Conservation (phyloP, 345 rosid genomes). For the Hibiscus tridactylites region DNA sequence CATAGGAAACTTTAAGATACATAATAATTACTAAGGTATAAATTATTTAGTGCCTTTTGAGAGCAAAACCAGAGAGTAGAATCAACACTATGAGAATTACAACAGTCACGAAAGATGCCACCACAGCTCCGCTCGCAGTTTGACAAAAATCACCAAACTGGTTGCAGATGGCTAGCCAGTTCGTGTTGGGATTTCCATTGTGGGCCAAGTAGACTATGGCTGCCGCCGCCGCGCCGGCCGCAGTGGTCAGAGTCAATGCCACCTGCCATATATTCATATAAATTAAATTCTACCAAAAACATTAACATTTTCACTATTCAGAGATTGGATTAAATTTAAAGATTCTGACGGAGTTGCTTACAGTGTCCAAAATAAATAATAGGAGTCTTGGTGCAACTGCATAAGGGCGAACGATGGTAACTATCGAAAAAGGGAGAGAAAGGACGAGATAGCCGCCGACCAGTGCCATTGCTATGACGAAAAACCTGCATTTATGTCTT, state of each 20-base stretch:
- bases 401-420: conserved; percentile 64
- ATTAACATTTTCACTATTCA: neutral
- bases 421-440: conserved; percentile 73
- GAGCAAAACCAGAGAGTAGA: conserved; percentile 57
- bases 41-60: conserved; percentile 26
- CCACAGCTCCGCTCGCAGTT: conserved; percentile 70
- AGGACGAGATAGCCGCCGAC: conserved; percentile 62
- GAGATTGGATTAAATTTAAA: neutral
- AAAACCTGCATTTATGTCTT: conserved; percentile 41
- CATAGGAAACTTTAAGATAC: neutral
- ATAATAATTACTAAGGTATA: neutral
- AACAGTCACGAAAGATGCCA: conserved; percentile 50
- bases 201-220: conserved; percentile 82
- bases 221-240: conserved; percentile 56
- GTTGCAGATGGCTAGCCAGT: conserved; percentile 73
- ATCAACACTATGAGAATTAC: conserved; percentile 36
- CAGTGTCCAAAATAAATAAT: conserved; percentile 60
- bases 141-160: conserved; percentile 87
- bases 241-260: conserved; percentile 47
- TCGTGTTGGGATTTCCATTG: conserved; percentile 67
- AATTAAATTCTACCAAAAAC: neutral
- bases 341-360: conserved; percentile 13
- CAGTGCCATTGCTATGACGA: conserved; percentile 57
- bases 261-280: conserved; percentile 26
- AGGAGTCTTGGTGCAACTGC: conserved; percentile 52